Conservation (phyloP, 177 flowering plant species). For the Tripterygium wilfordii region DNA sequence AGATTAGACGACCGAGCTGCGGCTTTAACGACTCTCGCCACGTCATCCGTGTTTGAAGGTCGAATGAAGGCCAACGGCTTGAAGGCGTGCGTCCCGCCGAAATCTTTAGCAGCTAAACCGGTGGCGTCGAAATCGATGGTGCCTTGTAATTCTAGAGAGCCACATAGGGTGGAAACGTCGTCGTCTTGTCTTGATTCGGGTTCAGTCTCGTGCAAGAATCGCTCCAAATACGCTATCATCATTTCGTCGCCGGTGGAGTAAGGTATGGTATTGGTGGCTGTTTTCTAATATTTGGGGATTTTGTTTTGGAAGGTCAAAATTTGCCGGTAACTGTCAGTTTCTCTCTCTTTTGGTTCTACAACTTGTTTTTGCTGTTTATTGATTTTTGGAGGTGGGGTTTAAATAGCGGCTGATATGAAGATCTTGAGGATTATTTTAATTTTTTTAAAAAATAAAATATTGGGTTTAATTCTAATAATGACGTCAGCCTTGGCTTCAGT, state of each 20-base stretch:
- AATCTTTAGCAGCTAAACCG: conserved; percentile 39
- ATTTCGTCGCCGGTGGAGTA: conserved; percentile 5
- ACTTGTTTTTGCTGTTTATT: neutral
- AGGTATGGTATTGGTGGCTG: too few species aligned
- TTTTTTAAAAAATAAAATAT: too few species aligned
- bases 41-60: conserved; percentile 47
- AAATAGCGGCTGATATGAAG: conserved; percentile 8
- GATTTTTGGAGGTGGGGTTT: neutral
- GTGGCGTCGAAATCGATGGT: conserved; percentile 16
- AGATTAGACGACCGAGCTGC: conserved; percentile 35
- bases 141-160: conserved; percentile 37
- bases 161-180: conserved; percentile 20
- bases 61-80: conserved; percentile 52
- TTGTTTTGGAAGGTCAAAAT: neutral
- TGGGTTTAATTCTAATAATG: too few species aligned
- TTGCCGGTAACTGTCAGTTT: conserved; percentile 2
- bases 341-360: neutral
- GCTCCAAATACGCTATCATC: conserved; percentile 64
- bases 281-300: neutral
- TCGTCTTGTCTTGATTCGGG: conserved; percentile 22
- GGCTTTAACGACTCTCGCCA: conserved; percentile 34
- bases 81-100: conserved; percentile 52
- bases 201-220: conserved; percentile 38
- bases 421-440: too few species aligned
- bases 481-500: too few species aligned